These are phyloP conservation scores for Eudorina sp. DNA, from an alignment of 139 green algal species.

Conservation along the genomic window DNA sequence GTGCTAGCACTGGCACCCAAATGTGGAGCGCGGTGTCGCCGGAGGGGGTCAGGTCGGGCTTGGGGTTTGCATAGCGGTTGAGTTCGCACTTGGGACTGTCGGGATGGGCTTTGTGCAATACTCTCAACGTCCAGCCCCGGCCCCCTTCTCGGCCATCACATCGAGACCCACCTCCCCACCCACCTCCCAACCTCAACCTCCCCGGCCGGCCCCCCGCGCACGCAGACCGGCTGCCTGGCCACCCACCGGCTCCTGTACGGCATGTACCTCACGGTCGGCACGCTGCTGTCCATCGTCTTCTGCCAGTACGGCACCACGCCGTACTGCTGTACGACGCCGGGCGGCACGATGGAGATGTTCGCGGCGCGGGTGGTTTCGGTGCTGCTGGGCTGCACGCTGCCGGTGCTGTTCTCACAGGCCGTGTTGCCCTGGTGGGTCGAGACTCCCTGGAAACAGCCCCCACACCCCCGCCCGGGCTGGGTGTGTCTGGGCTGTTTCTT, in stretches of 20 bases:
- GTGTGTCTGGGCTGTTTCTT: too few species aligned
- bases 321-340: neutral
- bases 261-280: constrained; percentile 10
- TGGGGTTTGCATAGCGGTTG: too few species aligned
- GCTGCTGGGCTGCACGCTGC: constrained; percentile 3
- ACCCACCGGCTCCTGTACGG: neutral
- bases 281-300: constrained; percentile 14
- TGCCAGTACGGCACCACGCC: neutral
- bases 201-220: too few species aligned
- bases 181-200: neutral
- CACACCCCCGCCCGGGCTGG: too few species aligned
- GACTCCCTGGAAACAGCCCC: too few species aligned
- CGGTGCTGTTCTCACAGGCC: neutral
- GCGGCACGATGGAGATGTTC: neutral
- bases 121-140: too few species aligned
- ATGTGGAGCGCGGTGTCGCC: too few species aligned
- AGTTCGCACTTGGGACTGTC: too few species aligned
- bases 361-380: constrained; percentile 13
- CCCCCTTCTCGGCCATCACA: too few species aligned
- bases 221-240: neutral
- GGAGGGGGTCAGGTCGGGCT: too few species aligned
- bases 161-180: neutral
- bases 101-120: too few species aligned
- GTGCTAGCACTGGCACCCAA: too few species aligned
- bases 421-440: constrained; percentile 13